Percentiles rank a stretch among this genome's conserved stretches.
These are phyloP conservation scores for Penicillium fimorum DNA, from an alignment of 495 filamentous ascomycete genomes.

Conservation along the genomic window DNA sequence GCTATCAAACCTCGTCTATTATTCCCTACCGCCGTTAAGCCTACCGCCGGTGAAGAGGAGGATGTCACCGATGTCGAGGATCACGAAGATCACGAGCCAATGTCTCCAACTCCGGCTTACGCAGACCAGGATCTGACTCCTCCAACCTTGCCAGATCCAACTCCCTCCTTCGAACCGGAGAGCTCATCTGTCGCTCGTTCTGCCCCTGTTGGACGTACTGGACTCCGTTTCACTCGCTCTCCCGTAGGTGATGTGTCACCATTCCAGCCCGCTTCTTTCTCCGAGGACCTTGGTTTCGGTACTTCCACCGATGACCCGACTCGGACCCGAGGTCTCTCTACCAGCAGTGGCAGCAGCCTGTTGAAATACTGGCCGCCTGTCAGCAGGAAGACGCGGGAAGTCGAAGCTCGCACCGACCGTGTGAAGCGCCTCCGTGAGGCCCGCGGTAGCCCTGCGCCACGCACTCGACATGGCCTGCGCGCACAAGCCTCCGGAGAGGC, in stretches of 20 bases:
- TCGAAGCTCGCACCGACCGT: constrained; percentile 5
- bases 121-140: neutral
- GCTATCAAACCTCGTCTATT: constrained; percentile 82
- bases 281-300: neutral
- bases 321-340: neutral
- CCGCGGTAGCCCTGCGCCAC: constrained; percentile 5
- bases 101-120: neutral
- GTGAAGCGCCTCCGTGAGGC: constrained; percentile 2
- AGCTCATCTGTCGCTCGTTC: neutral
- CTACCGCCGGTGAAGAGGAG: constrained; percentile 43
- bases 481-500: neutral
- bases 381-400: neutral
- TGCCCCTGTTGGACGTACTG: neutral
- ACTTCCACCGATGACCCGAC: neutral
- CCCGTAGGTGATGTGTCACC: neutral
- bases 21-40: constrained; percentile 57
- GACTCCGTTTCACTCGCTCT: neutral
- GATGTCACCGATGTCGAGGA: constrained; percentile 60
- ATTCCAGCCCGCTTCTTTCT: neutral
- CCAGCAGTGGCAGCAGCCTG: neutral
- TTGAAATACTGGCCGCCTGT: neutral
- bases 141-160: neutral
- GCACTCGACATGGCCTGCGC: neutral
- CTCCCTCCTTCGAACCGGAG: neutral
- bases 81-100: constrained; percentile 50